phyloP scores from a whole-genome alignment of 805 yeast species.

The Sugiyamaella chiloensis region DNA sequence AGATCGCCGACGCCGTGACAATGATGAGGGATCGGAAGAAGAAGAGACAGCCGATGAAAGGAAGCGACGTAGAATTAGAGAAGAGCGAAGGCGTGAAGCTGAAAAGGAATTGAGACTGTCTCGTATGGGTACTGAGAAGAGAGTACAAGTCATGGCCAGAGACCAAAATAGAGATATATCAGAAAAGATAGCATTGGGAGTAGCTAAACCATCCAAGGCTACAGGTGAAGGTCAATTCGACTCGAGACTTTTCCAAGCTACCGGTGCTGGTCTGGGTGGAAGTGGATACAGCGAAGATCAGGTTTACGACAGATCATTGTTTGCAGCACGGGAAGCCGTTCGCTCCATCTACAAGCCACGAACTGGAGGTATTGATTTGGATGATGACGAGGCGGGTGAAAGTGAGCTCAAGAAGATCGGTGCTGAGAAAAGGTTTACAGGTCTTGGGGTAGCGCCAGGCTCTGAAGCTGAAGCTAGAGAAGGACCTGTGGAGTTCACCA shows the following conservation, averaged over 20 bases:
- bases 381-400: slow-evolving; percentile 28
- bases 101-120: slow-evolving; percentile 46
- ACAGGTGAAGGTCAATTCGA: slow-evolving; percentile 50
- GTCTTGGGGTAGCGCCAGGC: slow-evolving; percentile 25
- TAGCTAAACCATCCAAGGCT: slow-evolving; percentile 39
- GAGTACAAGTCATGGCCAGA: slow-evolving; percentile 42
- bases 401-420: slow-evolving; percentile 25
- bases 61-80: slow-evolving; percentile 40
- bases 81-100: slow-evolving; percentile 45
- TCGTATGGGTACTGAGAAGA: slow-evolving; percentile 45
- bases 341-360: slow-evolving; percentile 48
- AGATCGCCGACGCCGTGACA: slow-evolving; percentile 9
- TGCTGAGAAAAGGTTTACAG: slow-evolving; percentile 30
- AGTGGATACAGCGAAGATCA: slow-evolving; percentile 41
- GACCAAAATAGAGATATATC: slow-evolving; percentile 51
- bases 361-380: slow-evolving; percentile 24
- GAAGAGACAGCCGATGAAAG: slow-evolving; percentile 28
- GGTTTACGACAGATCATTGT: slow-evolving; percentile 58
- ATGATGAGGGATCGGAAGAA: slow-evolving; percentile 8
- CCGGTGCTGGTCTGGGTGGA: slow-evolving; percentile 31
- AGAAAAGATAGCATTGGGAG: slow-evolving; percentile 53
- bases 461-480: slow-evolving; percentile 22
- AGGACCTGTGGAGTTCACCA: slow-evolving; percentile 49
- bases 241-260: slow-evolving; percentile 51
- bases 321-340: slow-evolving; percentile 50